Evolutionary conservation across 2,329 filamentous ascomycete species (phyloP).

Genomic region (Cladobotryum mycophilum): DNA sequence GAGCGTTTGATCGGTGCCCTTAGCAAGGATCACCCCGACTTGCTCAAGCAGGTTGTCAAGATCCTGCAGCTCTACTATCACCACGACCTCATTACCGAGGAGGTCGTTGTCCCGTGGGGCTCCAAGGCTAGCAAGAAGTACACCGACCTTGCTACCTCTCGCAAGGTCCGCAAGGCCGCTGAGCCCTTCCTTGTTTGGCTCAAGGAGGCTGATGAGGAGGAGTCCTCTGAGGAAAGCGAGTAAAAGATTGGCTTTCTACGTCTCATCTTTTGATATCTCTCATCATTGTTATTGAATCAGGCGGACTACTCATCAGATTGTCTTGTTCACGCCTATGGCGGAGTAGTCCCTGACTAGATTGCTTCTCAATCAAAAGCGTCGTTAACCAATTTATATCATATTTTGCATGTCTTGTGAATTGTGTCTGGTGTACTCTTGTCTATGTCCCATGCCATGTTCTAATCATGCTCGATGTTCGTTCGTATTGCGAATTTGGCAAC

Average conservation of each 20-base stretch:
- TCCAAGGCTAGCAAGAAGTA: conserved; percentile 98
- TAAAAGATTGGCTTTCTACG: background rate
- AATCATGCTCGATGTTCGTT: too few relatives aligned
- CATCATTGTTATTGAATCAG: background rate
- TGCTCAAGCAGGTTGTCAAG: conserved; percentile 70
- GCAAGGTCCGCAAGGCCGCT: conserved; percentile 92
- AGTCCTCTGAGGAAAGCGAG: conserved; percentile 35
- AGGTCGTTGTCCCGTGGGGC: conserved; percentile 85
- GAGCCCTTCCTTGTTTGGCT: conserved; percentile 95
- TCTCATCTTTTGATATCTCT: background rate
- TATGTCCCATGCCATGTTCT: too few relatives aligned
- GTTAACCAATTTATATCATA: conserved; percentile 13
- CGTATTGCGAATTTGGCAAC: too few relatives aligned
- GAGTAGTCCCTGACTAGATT: conserved; percentile 14
- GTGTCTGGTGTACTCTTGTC: too few relatives aligned
- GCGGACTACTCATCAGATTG: too few relatives aligned
- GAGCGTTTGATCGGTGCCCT: conserved; percentile 77
- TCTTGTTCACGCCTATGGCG: conserved; percentile 4
- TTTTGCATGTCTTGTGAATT: background rate
- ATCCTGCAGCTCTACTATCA: conserved; percentile 89
- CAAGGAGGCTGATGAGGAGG: conserved; percentile 73
- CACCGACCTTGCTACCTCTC: conserved; percentile 79
- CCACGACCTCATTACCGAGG: conserved; percentile 81
- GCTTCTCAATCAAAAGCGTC: conserved; percentile 15
- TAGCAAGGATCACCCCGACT: conserved; percentile 70